Evolutionary conservation across 495 filamentous ascomycete species (phyloP).

Genomic region (Tuber indicum): DNA sequence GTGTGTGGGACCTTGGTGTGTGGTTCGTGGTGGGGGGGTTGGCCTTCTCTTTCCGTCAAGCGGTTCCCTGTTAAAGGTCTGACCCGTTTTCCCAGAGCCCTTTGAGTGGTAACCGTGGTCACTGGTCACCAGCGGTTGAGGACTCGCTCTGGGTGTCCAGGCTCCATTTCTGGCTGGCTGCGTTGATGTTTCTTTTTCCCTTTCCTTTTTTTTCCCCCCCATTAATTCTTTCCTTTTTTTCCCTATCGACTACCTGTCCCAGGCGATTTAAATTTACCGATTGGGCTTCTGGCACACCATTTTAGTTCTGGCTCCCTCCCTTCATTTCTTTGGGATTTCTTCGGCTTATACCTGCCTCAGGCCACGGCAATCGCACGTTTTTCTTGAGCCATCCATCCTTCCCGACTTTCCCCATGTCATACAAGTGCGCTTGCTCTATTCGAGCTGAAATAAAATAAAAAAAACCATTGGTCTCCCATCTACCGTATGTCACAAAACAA

Average conservation of each 20-base stretch:
- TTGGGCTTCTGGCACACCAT: background rate
- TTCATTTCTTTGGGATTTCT: constrained; percentile 3
- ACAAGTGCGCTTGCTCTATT: background rate
- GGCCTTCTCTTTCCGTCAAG: constrained; percentile 31
- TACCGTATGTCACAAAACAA: background rate
- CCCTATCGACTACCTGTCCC: background rate
- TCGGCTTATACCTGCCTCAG: background rate
- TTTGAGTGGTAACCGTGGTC: constrained; percentile 1
- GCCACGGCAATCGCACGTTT: background rate
- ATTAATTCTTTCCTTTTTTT: background rate
- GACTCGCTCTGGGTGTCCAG: background rate
- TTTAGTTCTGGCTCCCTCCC: background rate
- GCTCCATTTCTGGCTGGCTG: background rate
- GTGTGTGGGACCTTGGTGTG: constrained; percentile 21
- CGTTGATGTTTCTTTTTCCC: background rate
- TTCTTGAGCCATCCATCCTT: constrained; percentile 3
- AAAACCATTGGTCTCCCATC: background rate
- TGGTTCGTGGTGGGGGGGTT: constrained; percentile 22
- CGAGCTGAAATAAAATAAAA: background rate
- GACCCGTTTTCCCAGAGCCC: constrained; percentile 26
- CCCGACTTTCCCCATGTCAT: background rate
- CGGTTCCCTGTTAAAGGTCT: constrained; percentile 25
- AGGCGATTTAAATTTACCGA: constrained; percentile 4
- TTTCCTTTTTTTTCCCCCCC: background rate
- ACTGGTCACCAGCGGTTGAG: background rate